Conservation (phyloP, 768 basidiomycete genomes). For the Dendrothele bispora region DNA sequence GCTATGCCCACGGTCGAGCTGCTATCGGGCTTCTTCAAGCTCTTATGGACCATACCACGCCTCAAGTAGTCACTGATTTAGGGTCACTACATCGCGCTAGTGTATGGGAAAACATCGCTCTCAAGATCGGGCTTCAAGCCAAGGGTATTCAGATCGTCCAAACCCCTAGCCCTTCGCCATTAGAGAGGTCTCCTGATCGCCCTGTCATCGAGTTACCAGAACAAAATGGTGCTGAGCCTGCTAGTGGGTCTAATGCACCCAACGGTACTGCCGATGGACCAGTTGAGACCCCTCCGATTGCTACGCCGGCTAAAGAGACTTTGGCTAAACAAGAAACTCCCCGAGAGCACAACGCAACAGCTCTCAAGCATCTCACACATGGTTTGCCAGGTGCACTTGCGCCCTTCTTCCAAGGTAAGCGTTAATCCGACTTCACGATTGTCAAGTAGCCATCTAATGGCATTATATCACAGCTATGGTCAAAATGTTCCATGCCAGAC, state of each 20-base stretch:
- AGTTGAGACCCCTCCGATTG: conserved; percentile 12
- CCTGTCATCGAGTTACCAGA: conserved; percentile 41
- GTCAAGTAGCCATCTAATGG: background rate
- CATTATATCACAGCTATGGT: conserved; percentile 59
- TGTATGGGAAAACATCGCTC: conserved; percentile 84
- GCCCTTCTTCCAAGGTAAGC: conserved; percentile 84
- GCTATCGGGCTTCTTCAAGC: conserved; percentile 75
- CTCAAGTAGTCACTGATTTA: conserved; percentile 66
- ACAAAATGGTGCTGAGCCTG: conserved; percentile 27
- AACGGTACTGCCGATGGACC: conserved; percentile 31
- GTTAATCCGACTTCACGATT: background rate
- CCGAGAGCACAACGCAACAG: conserved; percentile 66
- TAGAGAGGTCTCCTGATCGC: conserved; percentile 48
- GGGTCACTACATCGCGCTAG: conserved; percentile 80
- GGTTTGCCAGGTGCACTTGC: conserved; percentile 73
- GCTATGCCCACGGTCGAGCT: conserved; percentile 78
- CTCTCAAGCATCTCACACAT: conserved; percentile 77
- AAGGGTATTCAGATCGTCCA: conserved; percentile 54
- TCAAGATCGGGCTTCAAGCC: conserved; percentile 58
- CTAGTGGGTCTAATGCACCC: conserved; percentile 25
- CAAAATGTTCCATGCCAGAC: conserved; percentile 81
- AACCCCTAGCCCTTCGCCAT: conserved; percentile 43
- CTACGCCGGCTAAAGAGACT: conserved; percentile 17
- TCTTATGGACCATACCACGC: conserved; percentile 62
- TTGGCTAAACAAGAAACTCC: conserved; percentile 42